Base-by-base conservation (phyloP, 179 eudicot genomes). In the Spergularia azorica region DNA sequence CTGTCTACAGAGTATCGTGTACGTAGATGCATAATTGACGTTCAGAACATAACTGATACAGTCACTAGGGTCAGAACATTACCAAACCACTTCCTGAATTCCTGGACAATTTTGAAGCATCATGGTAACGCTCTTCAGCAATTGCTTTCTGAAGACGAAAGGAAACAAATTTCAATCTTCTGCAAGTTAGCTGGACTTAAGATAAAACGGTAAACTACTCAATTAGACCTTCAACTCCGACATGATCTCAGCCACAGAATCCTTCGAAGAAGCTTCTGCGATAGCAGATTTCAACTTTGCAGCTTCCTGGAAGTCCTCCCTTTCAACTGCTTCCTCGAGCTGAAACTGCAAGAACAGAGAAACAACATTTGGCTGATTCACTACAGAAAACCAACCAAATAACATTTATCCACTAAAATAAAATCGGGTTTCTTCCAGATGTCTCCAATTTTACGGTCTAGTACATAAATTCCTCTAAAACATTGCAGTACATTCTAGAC, bases 21-120 rank as follows among this genome's bases (percentile, higher is more conserved):
- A 36, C 11, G 48, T 60, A 52, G 60, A 52, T 48, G 63, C 75
- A 56, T 12, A 58, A 21, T 15, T 43, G 65, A 7, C 68, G 14
- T 8, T 38, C 12, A 32, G 16, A 63, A 63, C 39, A 32, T 12
- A 50, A 20, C 58, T 18, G 72, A 18, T 43, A 18, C 36, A 67
- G 17, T 12, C 14, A 69, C 18, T 61, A 69, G 36, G 32, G 14
- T 65, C 18, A 65, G 63, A 75, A 72, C 60, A 76, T 84, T 93
- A 95, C 99, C 97, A 95, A 87, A 73, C 97, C 96, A 77, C 97
- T 91, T 87, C 94, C 98, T 38, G 97, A 88, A 77, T 76, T 74
- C 83, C 78, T 87, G 75, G 90, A 89, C 87, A 95, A 81, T 83
- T 87, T 95, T 70, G 97, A 93, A 81, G 99, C 99, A 82, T 95